Base-by-base conservation (phyloP, 345 rosid species). In the Salix brachista region DNA sequence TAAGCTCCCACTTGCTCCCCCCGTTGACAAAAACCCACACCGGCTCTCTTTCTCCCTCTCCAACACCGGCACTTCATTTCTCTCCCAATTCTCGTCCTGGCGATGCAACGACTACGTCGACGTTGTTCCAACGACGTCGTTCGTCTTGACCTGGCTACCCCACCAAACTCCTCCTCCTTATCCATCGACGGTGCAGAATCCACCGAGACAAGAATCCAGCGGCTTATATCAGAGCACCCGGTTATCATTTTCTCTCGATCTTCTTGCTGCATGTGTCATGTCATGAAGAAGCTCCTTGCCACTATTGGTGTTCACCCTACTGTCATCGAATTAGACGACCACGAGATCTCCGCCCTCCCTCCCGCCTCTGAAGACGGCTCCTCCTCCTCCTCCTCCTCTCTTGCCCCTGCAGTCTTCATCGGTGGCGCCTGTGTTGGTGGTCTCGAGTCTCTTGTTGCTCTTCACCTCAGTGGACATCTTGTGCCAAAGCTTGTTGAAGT, bases 251-350 rank as follows among this genome's bases (percentile, higher is more conserved):
- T 95, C 86, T 90, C 92, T 83, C 89, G 91, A 67, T 84, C 96
- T 13, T 85, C 97, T 8, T 95, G 99, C 80, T 95, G 93, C 90
- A 95, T 93, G 99, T 91, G 97, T 84, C 97, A 91, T 74, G 97
- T 91, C 83, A 93, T 95, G 97, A 91, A 88, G 82, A 90, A 86
- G 62, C 92, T 95, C 32, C 87, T 95, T 19, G 84, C 91, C 71
- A 83, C 87, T 65, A 84, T 93, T 74, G 99, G 99, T 1, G 99
- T 93, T 54, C 86, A 90, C 73, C 99, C 98, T 23, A 89, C 98
- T 44, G 96, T 93, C 77, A 93, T 95, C 85, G 98, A 95, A 81
- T 85, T 95, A 16, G 98, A 93, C 9, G 98, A 95, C 74, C 86
- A 84, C 69, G 97, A 95, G 94, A 80, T 95, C 84, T 75, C 93